Evolutionary conservation across 208 protist genomes (phyloP).

Genomic region (Wallacemonas sp.): DNA sequence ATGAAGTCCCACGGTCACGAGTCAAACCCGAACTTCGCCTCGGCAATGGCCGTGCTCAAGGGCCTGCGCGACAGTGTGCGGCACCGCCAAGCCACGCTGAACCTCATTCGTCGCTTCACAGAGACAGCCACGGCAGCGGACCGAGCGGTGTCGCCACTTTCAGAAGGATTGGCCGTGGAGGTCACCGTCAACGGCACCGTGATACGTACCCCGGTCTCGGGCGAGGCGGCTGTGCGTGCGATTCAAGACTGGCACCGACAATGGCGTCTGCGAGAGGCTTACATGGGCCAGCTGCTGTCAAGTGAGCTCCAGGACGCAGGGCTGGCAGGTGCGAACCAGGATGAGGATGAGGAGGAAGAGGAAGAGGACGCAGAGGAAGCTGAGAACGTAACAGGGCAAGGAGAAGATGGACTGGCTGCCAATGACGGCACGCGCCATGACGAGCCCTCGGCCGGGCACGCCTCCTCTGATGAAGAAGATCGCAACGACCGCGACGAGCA

Average conservation of each 20-base stretch:
- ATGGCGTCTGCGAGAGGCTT: conserved; percentile 48
- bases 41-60: conserved; percentile 68
- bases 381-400: conserved; percentile 15
- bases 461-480: neutral
- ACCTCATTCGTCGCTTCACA: neutral
- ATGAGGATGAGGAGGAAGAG: conserved; percentile 17
- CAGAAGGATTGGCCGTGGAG: too few species aligned
- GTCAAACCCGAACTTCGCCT: conserved; percentile 60
- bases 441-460: too few species aligned
- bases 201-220: neutral
- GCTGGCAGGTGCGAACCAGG: neutral
- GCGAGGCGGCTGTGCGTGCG: conserved; percentile 14
- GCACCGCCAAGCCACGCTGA: conserved; percentile 12
- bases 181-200: conserved; percentile 1
- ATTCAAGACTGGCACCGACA: conserved; percentile 22
- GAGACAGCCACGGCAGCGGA: too few species aligned
- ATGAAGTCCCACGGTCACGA: conserved; percentile 57
- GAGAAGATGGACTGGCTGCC: conserved; percentile 5
- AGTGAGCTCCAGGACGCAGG: conserved; percentile 30
- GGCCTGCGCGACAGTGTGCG: conserved; percentile 38
- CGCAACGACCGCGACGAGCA: conserved; percentile 1
- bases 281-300: conserved; percentile 44
- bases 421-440: neutral
- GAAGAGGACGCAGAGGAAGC: conserved; percentile 23
- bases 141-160: too few species aligned